Conservation (phyloP, 768 basidiomycete genomes). For the Phylloporus scabripes region DNA sequence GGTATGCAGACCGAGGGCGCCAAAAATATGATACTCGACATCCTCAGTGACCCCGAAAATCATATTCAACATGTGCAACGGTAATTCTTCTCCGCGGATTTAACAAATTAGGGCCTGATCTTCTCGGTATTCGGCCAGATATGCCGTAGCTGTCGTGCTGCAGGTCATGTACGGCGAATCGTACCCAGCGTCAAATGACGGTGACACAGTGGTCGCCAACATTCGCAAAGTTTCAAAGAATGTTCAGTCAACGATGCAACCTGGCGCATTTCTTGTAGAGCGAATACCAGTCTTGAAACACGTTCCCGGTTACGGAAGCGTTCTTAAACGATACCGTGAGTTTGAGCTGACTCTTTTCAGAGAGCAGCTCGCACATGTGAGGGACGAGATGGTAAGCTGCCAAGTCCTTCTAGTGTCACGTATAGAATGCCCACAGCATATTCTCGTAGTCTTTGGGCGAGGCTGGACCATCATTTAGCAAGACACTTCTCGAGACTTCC, state of each 20-base stretch:
- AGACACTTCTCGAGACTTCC: conserved; percentile 47
- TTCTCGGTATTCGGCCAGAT: conserved; percentile 10
- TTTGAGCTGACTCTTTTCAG: conserved; percentile 50
- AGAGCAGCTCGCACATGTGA: conserved; percentile 25
- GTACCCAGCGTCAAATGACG: conserved; percentile 13
- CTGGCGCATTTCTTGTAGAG: conserved; percentile 50
- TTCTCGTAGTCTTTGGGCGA: conserved; percentile 5
- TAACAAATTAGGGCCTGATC: not conserved
- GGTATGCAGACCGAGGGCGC: conserved; percentile 38
- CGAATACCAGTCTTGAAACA: conserved; percentile 42
- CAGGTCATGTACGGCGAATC: conserved; percentile 25
- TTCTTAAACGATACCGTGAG: conserved; percentile 28
- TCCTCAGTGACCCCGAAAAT: conserved; percentile 13
- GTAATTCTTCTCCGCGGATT: not conserved
- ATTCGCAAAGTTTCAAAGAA: conserved; percentile 18
- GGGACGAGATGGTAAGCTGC: conserved; percentile 1
- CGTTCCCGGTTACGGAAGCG: conserved; percentile 45
- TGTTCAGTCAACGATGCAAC: conserved; percentile 29
- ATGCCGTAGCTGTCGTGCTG: conserved; percentile 18
- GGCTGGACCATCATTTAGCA: conserved; percentile 36
- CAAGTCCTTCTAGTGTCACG: not conserved
- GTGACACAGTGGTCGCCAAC: conserved; percentile 11
- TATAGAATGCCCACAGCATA: not conserved
- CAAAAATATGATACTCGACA: conserved; percentile 13
- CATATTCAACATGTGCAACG: conserved; percentile 12